Evolutionary conservation across 2,329 filamentous ascomycete genomes (phyloP), one percentile per base, ranked within the genome.

Genomic region (Aspergillus costaricaensis): DNA sequence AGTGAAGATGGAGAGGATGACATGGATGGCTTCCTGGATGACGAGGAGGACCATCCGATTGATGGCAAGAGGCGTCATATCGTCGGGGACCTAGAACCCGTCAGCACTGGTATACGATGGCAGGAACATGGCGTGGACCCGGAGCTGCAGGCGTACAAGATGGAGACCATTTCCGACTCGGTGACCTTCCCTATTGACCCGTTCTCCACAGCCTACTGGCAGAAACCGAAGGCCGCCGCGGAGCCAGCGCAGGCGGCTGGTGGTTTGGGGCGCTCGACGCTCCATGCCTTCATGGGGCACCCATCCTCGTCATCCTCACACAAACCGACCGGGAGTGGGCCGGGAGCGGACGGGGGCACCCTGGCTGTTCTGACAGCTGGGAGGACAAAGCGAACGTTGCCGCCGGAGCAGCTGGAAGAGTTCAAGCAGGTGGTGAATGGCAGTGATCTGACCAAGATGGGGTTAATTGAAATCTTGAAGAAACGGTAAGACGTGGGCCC

Each of bases 11-110:
- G 87, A n/a, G 90, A 91, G 15, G 90, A 91, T 63, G 92, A 96
- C 61, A 90, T 96, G 88, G 91, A 92, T 4, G 93, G 88, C 17
- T 97, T 97, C 70, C 81, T 97, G 1, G 93, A 96, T 67, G 91
- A 96, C 68, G 91, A 91, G 5, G 91, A 96, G 56, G 91, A 95
- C 75, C 69, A 74, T 7, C 70, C 84, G 79, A 61, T 78, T 76
- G 72, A 80, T 77, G 65, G 81, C 74, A 83, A 85, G 80, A 79
- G 85, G 73, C 76, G 88, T 77, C 75, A 84, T 6, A 79, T 85
- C 68, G 85, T 80, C 32, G 86, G 88, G 30, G 87, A 91, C 65
- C 82, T 96, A 69, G 86, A 93, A 70, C 91, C 92, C 0, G 81
- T 90, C 44, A 90, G 85, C 71, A 91, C 88, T 3, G 95, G 94